A percentile compares a stretch with the other conserved stretches of the same genome.
Conservation (phyloP, 768 basidiomycete species). For the Agaricus bisporus region DNA sequence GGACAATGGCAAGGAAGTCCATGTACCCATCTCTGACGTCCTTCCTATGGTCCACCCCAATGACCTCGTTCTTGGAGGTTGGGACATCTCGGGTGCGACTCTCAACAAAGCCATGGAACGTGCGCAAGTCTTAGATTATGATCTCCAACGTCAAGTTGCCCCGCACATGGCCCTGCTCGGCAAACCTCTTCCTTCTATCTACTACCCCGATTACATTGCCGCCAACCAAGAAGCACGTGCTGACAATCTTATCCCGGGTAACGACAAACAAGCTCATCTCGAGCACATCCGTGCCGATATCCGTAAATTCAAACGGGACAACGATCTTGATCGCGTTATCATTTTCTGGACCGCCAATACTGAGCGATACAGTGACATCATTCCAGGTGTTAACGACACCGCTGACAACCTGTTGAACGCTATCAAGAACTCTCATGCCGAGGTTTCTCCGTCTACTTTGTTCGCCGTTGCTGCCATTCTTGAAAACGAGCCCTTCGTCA, state of each 20-base stretch:
- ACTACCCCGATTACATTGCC: constrained; percentile 97
- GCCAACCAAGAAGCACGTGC: constrained; percentile 96
- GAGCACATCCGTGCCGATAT: constrained; percentile 92
- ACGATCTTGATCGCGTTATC: constrained; percentile 81
- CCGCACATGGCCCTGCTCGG: constrained; percentile 79
- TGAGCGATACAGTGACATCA: constrained; percentile 93
- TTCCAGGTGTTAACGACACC: constrained; percentile 93
- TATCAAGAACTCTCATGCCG: constrained; percentile 80
- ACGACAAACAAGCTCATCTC: constrained; percentile 85
- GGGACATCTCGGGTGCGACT: constrained; percentile 87
- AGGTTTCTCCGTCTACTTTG: constrained; percentile 94
- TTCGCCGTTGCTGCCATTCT: constrained; percentile 96
- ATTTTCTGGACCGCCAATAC: constrained; percentile 99
- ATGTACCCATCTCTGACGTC: constrained; percentile 88
- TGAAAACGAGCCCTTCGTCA: constrained; percentile 92
- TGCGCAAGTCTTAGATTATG: constrained; percentile 90
- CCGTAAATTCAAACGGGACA: constrained; percentile 80
- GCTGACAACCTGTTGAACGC: constrained; percentile 79
- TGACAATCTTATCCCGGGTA: constrained; percentile 85
- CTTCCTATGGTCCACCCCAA: constrained; percentile 98
- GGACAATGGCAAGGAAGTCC: constrained; percentile 78
- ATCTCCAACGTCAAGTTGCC: constrained; percentile 91
- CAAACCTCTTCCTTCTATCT: constrained; percentile 87
- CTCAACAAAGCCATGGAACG: constrained; percentile 94
- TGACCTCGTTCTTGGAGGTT: constrained; percentile 94